Conservation (phyloP, 2,329 filamentous ascomycete species). For the Didymella pinodella region DNA sequence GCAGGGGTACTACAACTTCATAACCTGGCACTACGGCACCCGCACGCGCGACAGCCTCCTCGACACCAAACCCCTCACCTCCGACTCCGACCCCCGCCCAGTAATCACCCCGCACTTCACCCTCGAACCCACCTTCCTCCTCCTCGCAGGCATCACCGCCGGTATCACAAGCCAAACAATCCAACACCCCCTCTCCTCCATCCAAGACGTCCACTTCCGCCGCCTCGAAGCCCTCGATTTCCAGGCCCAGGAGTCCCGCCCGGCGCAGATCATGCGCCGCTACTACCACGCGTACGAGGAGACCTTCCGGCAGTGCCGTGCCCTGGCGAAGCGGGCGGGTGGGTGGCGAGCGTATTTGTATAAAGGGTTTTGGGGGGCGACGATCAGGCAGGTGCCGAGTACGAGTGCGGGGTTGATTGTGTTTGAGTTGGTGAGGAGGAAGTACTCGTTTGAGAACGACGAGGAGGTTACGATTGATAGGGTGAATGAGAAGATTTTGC, state of each 20-base stretch:
- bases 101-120: conserved; percentile 77
- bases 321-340: conserved; percentile 66
- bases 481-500: conserved; percentile 65
- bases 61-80: background rate
- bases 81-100: conserved; percentile 46
- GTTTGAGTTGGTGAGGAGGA: conserved; percentile 77
- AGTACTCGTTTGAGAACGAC: conserved; percentile 70
- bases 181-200: conserved; percentile 73
- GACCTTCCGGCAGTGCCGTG: conserved; percentile 68
- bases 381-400: conserved; percentile 76
- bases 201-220: conserved; percentile 77
- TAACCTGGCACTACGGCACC: conserved; percentile 70
- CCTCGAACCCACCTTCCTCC: conserved; percentile 75
- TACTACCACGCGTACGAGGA: conserved; percentile 77
- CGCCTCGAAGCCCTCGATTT: conserved; percentile 76
- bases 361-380: conserved; percentile 74
- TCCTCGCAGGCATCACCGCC: conserved; percentile 72
- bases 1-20: conserved; percentile 74
- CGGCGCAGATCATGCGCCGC: conserved; percentile 58
- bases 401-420: conserved; percentile 80
- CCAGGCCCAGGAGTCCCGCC: conserved; percentile 53
- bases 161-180: conserved; percentile 73
- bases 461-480: conserved; percentile 59
- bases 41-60: conserved; percentile 42
- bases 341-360: conserved; percentile 71